Percentiles rank a stretch among this genome's conserved stretches.
phyloP scores from a whole-genome alignment of 148 eudicot genomes.

The Rhododendron ovatum region DNA sequence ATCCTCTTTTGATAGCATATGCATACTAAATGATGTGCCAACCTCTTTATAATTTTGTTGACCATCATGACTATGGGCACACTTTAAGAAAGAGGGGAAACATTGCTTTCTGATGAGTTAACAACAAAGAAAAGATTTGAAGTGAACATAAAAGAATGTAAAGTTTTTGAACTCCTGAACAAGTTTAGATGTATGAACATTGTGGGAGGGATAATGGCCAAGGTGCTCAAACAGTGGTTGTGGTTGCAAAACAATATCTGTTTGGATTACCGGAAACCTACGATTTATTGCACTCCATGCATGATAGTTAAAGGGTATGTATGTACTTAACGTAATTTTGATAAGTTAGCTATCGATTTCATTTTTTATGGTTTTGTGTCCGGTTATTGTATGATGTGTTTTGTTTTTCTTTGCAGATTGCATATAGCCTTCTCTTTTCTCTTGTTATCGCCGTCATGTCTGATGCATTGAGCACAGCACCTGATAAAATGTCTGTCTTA shows the following conservation, averaged over 20 bases:
- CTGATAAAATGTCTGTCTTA: slow-evolving; percentile 62
- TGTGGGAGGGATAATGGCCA: neutral
- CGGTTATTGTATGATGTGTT: slow-evolving; percentile 2
- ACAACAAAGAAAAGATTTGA: neutral
- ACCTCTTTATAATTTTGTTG: neutral
- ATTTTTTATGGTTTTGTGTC: slow-evolving; percentile 6
- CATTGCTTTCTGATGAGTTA: neutral
- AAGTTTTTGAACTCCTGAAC: neutral
- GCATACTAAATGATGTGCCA: neutral
- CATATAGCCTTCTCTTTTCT: slow-evolving; percentile 75
- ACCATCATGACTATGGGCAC: neutral
- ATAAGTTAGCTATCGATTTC: neutral
- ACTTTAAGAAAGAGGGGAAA: neutral
- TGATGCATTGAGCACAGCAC: slow-evolving; percentile 76
- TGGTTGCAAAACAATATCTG: neutral
- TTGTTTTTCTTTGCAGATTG: slow-evolving; percentile 51
- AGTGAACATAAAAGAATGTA: neutral
- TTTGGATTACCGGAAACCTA: neutral
- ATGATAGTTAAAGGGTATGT: neutral
- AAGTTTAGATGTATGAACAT: neutral
- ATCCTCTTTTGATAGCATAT: neutral
- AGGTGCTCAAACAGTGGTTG: neutral
- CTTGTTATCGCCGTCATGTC: slow-evolving; percentile 79
- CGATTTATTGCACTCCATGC: neutral
- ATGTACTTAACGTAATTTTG: neutral